Percentiles rank a stretch among this genome's conserved stretches.
Evolutionary conservation across 2,329 filamentous ascomycete genomes (phyloP).

Genomic region (Diaporthe longicolla): DNA sequence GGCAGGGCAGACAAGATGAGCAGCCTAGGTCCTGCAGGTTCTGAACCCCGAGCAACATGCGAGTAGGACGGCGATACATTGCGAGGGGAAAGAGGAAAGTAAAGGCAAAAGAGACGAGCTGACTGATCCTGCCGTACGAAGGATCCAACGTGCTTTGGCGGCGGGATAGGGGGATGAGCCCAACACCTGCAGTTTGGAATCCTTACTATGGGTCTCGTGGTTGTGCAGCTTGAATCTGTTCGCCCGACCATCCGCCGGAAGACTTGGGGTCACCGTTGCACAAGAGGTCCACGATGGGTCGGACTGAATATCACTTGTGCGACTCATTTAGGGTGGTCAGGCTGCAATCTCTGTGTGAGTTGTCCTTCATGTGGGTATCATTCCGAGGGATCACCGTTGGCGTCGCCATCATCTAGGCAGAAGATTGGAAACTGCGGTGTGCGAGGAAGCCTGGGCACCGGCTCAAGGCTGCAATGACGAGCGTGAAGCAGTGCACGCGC

Average conservation of each 20-base stretch:
- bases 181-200: slow-evolving; percentile 32
- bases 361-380: slow-evolving; percentile 3
- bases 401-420: slow-evolving; percentile 20
- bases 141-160: slow-evolving; percentile 35
- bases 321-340: slow-evolving; percentile 8
- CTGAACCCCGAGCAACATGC: background rate
- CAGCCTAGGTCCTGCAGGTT: background rate
- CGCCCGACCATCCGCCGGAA: background rate
- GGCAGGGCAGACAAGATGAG: background rate
- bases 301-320: slow-evolving; percentile 3
- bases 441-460: background rate
- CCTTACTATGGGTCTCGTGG: slow-evolving; percentile 35
- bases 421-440: slow-evolving; percentile 22
- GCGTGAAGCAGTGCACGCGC: background rate
- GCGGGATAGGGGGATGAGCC: background rate
- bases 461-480: background rate
- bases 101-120: background rate
- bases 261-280: slow-evolving; percentile 18
- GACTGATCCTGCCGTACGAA: background rate
- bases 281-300: background rate
- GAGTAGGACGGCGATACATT: background rate
- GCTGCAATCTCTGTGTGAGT: background rate
- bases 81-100: background rate
- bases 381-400: background rate
- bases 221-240: background rate